These are phyloP conservation scores for Cryptosporidium sp. DNA, from an alignment of 169 alveolate genomes.

Conservation along the genomic window DNA sequence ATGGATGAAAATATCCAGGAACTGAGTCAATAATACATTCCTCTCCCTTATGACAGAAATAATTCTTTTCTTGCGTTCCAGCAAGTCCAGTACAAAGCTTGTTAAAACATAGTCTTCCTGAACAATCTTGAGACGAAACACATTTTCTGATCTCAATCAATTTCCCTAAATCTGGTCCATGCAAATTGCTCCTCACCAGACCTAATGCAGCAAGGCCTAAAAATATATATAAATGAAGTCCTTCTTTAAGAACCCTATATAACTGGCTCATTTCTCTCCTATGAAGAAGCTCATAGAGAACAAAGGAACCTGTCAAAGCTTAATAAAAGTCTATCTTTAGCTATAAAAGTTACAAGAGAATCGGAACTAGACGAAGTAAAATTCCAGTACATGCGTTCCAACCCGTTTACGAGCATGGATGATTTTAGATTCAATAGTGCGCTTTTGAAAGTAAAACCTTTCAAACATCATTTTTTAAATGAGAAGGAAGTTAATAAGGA, in stretches of 20 bases:
- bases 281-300: slow-evolving; percentile 30
- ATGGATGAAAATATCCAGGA: slow-evolving; percentile 40
- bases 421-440: slow-evolving; percentile 17
- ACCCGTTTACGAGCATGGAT: slow-evolving; percentile 30
- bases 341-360: not conserved
- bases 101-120: slow-evolving; percentile 51
- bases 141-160: slow-evolving; percentile 39
- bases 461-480: not conserved
- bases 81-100: slow-evolving; percentile 63
- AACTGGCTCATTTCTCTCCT: slow-evolving; percentile 22
- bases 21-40: slow-evolving; percentile 21
- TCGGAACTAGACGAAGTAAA: not conserved
- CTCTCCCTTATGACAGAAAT: slow-evolving; percentile 2
- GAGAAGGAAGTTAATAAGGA: not conserved
- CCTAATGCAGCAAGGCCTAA: slow-evolving; percentile 14
- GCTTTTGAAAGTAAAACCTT: not conserved
- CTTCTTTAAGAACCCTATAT: slow-evolving; percentile 19
- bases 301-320: not conserved
- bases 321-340: not conserved
- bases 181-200: slow-evolving; percentile 9
- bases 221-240: not conserved
- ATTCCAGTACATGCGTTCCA: slow-evolving; percentile 2
- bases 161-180: slow-evolving; percentile 15
- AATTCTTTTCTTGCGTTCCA: slow-evolving; percentile 34
- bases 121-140: slow-evolving; percentile 39